Evolutionary conservation across 2,329 filamentous ascomycete species (phyloP), one percentile per base, ranked within the genome.

Genomic region (Fusarium drepaniforme): DNA sequence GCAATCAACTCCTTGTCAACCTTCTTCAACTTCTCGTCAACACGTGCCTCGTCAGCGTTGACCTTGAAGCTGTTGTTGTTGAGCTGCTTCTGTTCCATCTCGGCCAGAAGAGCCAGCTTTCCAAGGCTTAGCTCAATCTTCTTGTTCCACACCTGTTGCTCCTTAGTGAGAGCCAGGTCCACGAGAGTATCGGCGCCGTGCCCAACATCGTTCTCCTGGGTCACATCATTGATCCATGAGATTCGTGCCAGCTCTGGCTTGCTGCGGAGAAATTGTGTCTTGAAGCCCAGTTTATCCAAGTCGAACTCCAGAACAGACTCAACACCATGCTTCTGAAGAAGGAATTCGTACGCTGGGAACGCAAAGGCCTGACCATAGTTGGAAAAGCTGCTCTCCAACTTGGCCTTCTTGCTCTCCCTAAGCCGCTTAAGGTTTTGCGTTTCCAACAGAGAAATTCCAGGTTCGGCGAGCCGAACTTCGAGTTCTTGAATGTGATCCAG

Each of bases 211-310:
- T 91, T 88, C 80, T 97, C 94, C 28, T 90, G 89, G 70, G 92
- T 88, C 9, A 98, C 89, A 80, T 98, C 96, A 81, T 99, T 97
- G 84, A 99, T 97, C 97, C 97, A 99, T 59, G 93, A 92, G 53
- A 99, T 88, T 78, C 94, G 94, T 33, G 93, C 92, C 72, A 95
- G 91, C 72, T 92, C 88, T 0, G 91, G 89, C 73, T 92, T 90
- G 66, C 90, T 92, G 49, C 94, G 91, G 58, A 99, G 87, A 78
- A 95, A 99, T 62, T 88, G 88, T 1, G 95, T 97, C 66, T 97
- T 89, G 78, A 91, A 93, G n/a, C 85, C 85, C 61, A 90, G 85
- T 75, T 91, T 91, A 78, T 96, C 93, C 66, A 91, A 85, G 30
- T 92, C 87, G 69, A 94, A 94, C 77, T 92, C 89, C 64, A 99